Percentiles rank a stretch among this genome's conserved stretches.
phyloP scores from a whole-genome alignment of 495 filamentous ascomycete species.

The Oidiodendron maius region DNA sequence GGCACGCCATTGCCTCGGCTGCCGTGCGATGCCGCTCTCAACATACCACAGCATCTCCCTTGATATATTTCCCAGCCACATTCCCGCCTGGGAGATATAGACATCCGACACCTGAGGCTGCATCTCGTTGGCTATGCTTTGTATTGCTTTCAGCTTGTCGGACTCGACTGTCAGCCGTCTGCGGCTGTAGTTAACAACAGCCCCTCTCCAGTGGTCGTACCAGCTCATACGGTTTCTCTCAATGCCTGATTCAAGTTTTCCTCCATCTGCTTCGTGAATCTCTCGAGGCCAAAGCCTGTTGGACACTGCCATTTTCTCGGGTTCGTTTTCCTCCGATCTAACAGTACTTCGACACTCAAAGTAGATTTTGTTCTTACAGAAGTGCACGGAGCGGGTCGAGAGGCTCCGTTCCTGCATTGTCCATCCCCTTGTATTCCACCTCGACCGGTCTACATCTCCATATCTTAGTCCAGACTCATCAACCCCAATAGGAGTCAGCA shows the following conservation, averaged over 20 bases:
- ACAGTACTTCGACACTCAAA: constrained; percentile 5
- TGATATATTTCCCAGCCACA: constrained; percentile 9
- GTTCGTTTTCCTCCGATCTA: constrained; percentile 3
- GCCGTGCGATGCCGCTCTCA: neutral
- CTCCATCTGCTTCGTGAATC: too few relatives aligned
- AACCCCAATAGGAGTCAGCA: neutral
- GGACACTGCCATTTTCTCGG: too few relatives aligned
- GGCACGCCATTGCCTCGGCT: constrained; percentile 6
- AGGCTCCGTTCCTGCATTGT: constrained; percentile 8
- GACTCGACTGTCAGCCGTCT: constrained; percentile 9
- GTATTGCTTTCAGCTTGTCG: constrained; percentile 14
- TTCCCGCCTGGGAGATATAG: constrained; percentile 11
- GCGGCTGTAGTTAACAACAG: constrained; percentile 8
- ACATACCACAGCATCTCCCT: constrained; percentile 12
- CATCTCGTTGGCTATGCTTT: constrained; percentile 16
- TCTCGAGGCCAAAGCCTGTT: too few relatives aligned
- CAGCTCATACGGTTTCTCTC: too few relatives aligned
- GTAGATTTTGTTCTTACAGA: constrained; percentile 7
- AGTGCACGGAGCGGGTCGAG: neutral
- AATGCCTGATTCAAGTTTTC: too few relatives aligned
- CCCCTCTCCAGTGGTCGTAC: constrained; percentile 4
- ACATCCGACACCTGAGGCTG: neutral
- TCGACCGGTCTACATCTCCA: neutral
- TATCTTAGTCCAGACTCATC: neutral
- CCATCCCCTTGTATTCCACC: constrained; percentile 4